Percentiles rank a stretch among this genome's conserved stretches.
phyloP scores from a whole-genome alignment of 1,284 basidiomycete species.

The Ustilago sp. region DNA sequence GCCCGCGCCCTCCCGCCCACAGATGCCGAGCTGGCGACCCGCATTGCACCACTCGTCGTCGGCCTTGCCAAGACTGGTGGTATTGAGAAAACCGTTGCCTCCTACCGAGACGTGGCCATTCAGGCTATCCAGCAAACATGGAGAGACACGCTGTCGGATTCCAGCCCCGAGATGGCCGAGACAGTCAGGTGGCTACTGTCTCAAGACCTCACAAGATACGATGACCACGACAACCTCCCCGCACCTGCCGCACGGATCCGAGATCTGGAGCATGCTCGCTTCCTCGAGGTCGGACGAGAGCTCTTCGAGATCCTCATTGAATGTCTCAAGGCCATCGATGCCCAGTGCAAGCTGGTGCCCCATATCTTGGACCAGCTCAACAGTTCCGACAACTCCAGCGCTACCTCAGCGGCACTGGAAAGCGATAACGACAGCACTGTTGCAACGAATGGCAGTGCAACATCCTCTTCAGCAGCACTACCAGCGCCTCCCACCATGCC shows the following conservation, averaged over 20 bases:
- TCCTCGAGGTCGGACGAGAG: conserved; percentile 76
- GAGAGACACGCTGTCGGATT: conserved; percentile 19
- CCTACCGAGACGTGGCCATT: conserved; percentile 83
- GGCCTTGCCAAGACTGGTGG: conserved; percentile 82
- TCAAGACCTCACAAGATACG: conserved; percentile 31
- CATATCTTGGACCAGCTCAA: conserved; percentile 74
- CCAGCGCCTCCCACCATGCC: conserved; percentile 48
- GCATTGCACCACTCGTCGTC: conserved; percentile 78
- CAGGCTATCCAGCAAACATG: conserved; percentile 75
- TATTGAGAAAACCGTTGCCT: conserved; percentile 77
- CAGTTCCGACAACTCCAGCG: neutral
- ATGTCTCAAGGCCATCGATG: conserved; percentile 79
- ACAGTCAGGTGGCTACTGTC: conserved; percentile 61
- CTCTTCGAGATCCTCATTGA: conserved; percentile 79
- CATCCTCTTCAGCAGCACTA: neutral
- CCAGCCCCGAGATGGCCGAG: conserved; percentile 38
- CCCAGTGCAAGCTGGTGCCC: conserved; percentile 76
- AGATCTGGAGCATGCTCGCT: conserved; percentile 78
- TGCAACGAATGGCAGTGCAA: neutral
- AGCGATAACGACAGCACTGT: neutral
- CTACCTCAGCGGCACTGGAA: neutral
- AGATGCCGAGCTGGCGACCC: conserved; percentile 72
- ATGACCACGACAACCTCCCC: conserved; percentile 35
- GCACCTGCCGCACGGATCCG: conserved; percentile 71
- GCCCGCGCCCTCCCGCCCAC: conserved; percentile 10